Conservation (phyloP, 257 asterid genomes). For the Jasminum sambac region DNA sequence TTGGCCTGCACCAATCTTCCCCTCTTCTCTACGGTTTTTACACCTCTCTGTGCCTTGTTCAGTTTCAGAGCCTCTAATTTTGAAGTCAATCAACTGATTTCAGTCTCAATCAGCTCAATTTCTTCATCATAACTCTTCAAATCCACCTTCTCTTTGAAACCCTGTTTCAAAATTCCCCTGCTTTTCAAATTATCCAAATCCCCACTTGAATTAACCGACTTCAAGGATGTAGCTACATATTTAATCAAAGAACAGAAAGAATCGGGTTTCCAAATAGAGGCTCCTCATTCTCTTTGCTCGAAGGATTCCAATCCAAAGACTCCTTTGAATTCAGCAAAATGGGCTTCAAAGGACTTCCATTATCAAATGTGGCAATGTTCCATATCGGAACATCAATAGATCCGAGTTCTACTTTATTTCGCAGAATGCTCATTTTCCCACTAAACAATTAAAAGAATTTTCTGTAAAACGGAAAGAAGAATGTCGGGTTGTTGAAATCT, state of each 20-base stretch:
- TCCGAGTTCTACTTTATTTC: conserved; percentile 40
- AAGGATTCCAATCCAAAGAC: conserved; percentile 57
- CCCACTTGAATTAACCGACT: conserved; percentile 33
- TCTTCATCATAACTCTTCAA: conserved; percentile 52
- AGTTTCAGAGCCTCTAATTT: conserved; percentile 61
- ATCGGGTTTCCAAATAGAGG: conserved; percentile 38
- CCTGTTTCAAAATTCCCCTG: conserved; percentile 25
- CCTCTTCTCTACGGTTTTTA: conserved; percentile 41
- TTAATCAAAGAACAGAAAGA: conserved; percentile 31
- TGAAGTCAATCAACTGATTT: conserved; percentile 54
- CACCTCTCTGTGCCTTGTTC: conserved; percentile 50
- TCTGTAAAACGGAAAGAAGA: conserved; percentile 4
- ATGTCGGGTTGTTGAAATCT: conserved; percentile 6
- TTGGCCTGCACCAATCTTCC: conserved; percentile 60
- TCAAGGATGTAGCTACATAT: conserved; percentile 40
- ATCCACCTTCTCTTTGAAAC: conserved; percentile 24
- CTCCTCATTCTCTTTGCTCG: conserved; percentile 71
- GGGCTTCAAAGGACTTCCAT: conserved; percentile 57
- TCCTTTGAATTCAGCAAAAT: conserved; percentile 38
- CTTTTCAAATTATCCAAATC: conserved; percentile 37
- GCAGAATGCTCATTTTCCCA: conserved; percentile 52
- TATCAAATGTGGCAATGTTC: conserved; percentile 90
- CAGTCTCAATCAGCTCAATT: conserved; percentile 66
- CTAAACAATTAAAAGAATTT: conserved; percentile 18
- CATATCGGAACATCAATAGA: conserved; percentile 74